phyloP scores from a whole-genome alignment of 306 rosid species.

The Fragaria iinumae region DNA sequence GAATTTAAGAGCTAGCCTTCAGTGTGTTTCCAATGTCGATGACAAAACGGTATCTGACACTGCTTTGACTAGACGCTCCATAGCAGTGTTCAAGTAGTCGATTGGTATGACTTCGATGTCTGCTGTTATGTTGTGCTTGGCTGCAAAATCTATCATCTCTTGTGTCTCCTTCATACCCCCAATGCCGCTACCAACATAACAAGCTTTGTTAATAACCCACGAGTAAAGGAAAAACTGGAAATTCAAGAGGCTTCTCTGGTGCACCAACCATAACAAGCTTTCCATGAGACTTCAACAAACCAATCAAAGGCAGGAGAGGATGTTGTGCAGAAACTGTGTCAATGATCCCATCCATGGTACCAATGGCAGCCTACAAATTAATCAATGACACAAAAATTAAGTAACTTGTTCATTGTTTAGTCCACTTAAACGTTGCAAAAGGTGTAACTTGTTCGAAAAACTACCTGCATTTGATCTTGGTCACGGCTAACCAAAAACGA shows the following conservation, averaged over 20 bases:
- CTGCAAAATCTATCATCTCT: conserved; percentile 57
- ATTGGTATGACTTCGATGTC: conserved; percentile 40
- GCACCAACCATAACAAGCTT: conserved; percentile 43
- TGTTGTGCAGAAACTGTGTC: conserved; percentile 41
- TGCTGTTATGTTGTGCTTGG: conserved; percentile 44
- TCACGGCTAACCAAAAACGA: conserved; percentile 19
- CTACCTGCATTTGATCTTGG: conserved; percentile 24
- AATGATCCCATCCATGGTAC: conserved; percentile 43
- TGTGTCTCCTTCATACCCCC: conserved; percentile 33
- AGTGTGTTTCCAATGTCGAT: conserved; percentile 39
- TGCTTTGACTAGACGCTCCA: conserved; percentile 42
- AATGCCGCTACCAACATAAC: conserved; percentile 33
- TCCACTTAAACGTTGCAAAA: too few species aligned
- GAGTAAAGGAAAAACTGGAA: conserved; percentile 31
- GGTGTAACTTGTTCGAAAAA: neutral
- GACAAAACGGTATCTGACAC: conserved; percentile 59
- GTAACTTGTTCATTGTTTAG: neutral
- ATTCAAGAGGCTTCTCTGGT: conserved; percentile 27
- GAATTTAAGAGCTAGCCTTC: neutral
- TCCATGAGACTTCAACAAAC: conserved; percentile 30
- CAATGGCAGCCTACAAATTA: conserved; percentile 28
- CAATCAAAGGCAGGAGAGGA: conserved; percentile 22
- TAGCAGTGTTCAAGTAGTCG: conserved; percentile 49
- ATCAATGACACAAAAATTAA: neutral
- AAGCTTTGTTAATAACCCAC: neutral